Evolutionary conservation across 2,329 filamentous ascomycete genomes (phyloP), one percentile per base, ranked within the genome.

Genomic region (Trichothecium roseum): DNA sequence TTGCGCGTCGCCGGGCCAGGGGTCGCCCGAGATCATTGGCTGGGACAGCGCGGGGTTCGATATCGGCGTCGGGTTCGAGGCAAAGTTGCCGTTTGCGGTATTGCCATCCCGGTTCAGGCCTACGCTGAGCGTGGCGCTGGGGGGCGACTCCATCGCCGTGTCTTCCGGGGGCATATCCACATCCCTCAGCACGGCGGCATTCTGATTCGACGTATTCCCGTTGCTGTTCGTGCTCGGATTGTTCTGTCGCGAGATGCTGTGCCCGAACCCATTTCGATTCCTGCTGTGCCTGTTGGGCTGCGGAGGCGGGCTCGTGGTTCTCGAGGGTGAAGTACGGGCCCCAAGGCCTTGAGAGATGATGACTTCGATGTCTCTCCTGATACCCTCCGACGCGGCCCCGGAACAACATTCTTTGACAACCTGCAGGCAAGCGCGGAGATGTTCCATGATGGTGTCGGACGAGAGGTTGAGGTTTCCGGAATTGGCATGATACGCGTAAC

Each of bases 381-480:
- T 69, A 3, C 63, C 63, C 18, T 59, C 59, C 2, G 68, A 66
- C 1, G 71, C 69, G 9, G 67, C 62, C 10, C 71, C 65, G 3
- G 64, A 59, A 22, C 66, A 67, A 48, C 68, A 71, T 31, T 67
- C 60, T 40, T 63, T 63, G 13, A 70, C 65, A 5, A 69, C 64
- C 12, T 63, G 60, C 10, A 73, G 48, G 37, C 72, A 75, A 8
- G 68, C 57, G n/a, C 55, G 58, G 3, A 66, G 65, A 29, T 69
- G 60, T 35, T 74, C 68, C 30, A 61, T 49, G 16, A 73, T 63
- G 13, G 58, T 56, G 10, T 69, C 68, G 4, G 56, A 47, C 2
- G 59, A 61, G 13, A 72, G 52, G 2, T 61, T 59, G 30, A 66
- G 55, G 32, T 68, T 63, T 3, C 51, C 53, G 2, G 54, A 57